Evolutionary conservation across 2,329 filamentous ascomycete species (phyloP).

Genomic region (Pezicula rhizophila): DNA sequence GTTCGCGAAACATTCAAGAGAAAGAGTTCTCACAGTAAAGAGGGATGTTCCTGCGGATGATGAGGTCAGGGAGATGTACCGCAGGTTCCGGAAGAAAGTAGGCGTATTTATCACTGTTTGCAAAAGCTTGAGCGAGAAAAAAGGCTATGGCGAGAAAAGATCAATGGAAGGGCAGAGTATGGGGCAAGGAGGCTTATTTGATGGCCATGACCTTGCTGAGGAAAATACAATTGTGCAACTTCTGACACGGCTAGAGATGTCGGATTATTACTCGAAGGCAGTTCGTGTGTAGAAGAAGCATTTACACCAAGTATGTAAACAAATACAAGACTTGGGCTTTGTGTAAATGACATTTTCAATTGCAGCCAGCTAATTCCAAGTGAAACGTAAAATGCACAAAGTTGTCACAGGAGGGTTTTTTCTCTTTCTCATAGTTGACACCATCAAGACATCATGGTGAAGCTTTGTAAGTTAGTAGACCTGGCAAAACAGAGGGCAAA

Average conservation of each 20-base stretch:
- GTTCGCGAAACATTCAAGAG: conserved; percentile 53
- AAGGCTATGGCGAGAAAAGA: conserved; percentile 27
- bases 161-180: conserved; percentile 19
- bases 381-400: too few relatives aligned
- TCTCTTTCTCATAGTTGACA: too few relatives aligned
- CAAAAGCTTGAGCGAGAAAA: conserved; percentile 60
- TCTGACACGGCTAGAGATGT: conserved; percentile 65
- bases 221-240: conserved; percentile 64
- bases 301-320: too few relatives aligned
- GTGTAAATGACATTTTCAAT: too few relatives aligned
- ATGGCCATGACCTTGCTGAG: conserved; percentile 32
- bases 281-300: conserved; percentile 7
- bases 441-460: too few relatives aligned
- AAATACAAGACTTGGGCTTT: too few relatives aligned
- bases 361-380: too few relatives aligned
- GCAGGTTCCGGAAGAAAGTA: conserved; percentile 63
- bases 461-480: too few relatives aligned
- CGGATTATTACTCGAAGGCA: conserved; percentile 49
- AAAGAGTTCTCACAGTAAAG: conserved; percentile 31
- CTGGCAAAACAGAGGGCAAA: too few relatives aligned
- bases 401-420: too few relatives aligned
- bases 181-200: conserved; percentile 27
- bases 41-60: conserved; percentile 28
- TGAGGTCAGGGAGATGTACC: conserved; percentile 49
- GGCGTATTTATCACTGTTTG: conserved; percentile 70